Conservation (phyloP, 2,329 filamentous ascomycete genomes). For the Phyllosticta paracitricarpa region DNA sequence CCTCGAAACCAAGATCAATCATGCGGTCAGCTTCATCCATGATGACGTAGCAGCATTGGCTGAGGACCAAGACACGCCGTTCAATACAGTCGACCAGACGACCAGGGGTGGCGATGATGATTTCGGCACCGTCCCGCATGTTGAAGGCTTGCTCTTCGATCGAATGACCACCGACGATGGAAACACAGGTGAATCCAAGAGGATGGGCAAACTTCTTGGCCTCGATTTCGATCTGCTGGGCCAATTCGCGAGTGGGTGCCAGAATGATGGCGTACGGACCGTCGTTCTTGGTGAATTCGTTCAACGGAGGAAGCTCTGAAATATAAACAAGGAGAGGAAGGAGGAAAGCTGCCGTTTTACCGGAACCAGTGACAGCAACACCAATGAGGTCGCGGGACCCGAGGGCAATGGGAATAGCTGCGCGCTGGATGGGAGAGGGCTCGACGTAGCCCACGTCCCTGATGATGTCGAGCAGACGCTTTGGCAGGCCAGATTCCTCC, state of each 20-base stretch:
- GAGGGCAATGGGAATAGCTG: constrained; percentile 88
- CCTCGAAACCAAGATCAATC: constrained; percentile 97
- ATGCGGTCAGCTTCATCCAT: constrained; percentile 99
- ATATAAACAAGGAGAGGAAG: constrained; percentile 92
- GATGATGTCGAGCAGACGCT: constrained; percentile 69
- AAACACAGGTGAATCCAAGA: constrained; percentile 87
- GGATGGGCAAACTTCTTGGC: constrained; percentile 85
- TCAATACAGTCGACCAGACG: constrained; percentile 97
- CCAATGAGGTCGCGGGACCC: constrained; percentile 94
- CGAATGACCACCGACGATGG: constrained; percentile 94
- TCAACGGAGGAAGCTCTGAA: constrained; percentile 73
- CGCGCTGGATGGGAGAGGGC: constrained; percentile 83
- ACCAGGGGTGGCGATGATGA: constrained; percentile 96
- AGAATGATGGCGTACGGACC: constrained; percentile 96
- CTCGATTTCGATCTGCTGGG: constrained; percentile 93
- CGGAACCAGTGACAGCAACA: constrained; percentile 94
- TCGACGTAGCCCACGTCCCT: constrained; percentile 81
- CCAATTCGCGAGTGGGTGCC: constrained; percentile 91
- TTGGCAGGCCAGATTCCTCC: constrained; percentile 73
- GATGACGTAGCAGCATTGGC: constrained; percentile 97
- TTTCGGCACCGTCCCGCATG: constrained; percentile 85
- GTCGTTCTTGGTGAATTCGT: constrained; percentile 80
- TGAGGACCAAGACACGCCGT: constrained; percentile 76
- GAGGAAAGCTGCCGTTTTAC: constrained; percentile 94
- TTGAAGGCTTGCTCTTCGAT: constrained; percentile 89